Conservation (phyloP, 768 basidiomycete genomes). For the Pholiota molesta region DNA sequence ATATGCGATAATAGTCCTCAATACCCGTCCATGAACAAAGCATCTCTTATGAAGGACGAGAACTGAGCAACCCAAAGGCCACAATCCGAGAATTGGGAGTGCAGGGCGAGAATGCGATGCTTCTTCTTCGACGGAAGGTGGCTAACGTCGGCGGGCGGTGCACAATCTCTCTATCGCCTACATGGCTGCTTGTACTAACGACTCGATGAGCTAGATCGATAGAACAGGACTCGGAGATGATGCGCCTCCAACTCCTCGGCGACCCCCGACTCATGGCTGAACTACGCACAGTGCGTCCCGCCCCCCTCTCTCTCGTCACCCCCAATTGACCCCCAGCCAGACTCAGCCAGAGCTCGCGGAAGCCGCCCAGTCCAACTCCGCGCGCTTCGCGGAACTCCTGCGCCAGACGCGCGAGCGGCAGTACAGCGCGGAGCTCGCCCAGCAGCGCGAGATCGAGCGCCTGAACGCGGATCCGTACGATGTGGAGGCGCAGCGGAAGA, state of each 20-base stretch:
- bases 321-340: constrained; percentile 39
- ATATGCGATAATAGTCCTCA: constrained; percentile 56
- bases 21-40: constrained; percentile 74
- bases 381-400: constrained; percentile 75
- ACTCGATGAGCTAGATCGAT: constrained; percentile 46
- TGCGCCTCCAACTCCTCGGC: constrained; percentile 86
- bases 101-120: constrained; percentile 57
- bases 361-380: constrained; percentile 69
- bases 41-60: constrained; percentile 67
- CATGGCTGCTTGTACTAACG: not conserved
- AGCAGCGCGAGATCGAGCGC: constrained; percentile 61
- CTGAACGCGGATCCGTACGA: constrained; percentile 91
- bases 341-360: constrained; percentile 79
- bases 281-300: constrained; percentile 59
- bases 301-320: not conserved
- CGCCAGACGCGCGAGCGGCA: constrained; percentile 62
- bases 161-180: constrained; percentile 1
- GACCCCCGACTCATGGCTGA: constrained; percentile 80
- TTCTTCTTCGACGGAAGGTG: constrained; percentile 68
- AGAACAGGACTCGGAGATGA: constrained; percentile 88
- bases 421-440: constrained; percentile 52
- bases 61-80: constrained; percentile 64
- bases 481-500: constrained; percentile 88
- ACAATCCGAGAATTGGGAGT: constrained; percentile 74
- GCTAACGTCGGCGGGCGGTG: constrained; percentile 45